phyloP scores from a whole-genome alignment of 352 stramenopile species.

The Phytophthora melonis region DNA sequence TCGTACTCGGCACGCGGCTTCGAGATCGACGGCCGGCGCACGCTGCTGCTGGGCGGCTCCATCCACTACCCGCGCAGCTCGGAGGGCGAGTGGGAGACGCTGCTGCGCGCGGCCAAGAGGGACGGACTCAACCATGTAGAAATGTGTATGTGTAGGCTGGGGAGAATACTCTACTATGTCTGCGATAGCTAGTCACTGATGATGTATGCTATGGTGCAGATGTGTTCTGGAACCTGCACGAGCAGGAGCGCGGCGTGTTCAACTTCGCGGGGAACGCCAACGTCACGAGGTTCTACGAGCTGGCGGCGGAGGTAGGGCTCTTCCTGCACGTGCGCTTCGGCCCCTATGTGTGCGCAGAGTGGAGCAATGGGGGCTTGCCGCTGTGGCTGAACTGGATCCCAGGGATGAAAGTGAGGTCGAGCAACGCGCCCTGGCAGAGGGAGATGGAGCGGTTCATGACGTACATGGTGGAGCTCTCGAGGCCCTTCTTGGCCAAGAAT shows the following conservation, averaged over 20 bases:
- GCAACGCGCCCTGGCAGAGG: conserved; percentile 42
- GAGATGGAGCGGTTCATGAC: conserved; percentile 74
- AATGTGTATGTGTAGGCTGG: conserved; percentile 58
- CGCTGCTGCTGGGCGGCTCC: conserved; percentile 72
- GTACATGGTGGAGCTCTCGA: conserved; percentile 70
- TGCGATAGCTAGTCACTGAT: no score
- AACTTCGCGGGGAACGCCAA: conserved; percentile 61
- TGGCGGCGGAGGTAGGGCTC: conserved; percentile 59
- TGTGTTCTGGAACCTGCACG: conserved; percentile 80
- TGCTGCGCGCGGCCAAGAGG: conserved; percentile 70
- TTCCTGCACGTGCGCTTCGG: conserved; percentile 80
- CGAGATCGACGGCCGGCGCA: conserved; percentile 61
- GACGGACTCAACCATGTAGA: conserved; percentile 82
- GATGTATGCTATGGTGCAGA: conserved; percentile 48
- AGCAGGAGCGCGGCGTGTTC: conserved; percentile 61
- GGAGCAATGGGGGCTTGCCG: conserved; percentile 68
- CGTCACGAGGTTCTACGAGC: conserved; percentile 69
- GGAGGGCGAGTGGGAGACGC: conserved; percentile 58
- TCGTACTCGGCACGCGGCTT: conserved; percentile 63
- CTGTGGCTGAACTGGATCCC: conserved; percentile 70
- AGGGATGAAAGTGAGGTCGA: conserved; percentile 59
- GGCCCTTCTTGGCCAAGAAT: conserved; percentile 67
- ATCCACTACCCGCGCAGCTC: conserved; percentile 73
- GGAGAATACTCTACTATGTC: no score
- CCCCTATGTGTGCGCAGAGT: conserved; percentile 76